Base-by-base conservation (phyloP, 1,284 basidiomycete genomes). In the Heterobasidion occidentale region DNA sequence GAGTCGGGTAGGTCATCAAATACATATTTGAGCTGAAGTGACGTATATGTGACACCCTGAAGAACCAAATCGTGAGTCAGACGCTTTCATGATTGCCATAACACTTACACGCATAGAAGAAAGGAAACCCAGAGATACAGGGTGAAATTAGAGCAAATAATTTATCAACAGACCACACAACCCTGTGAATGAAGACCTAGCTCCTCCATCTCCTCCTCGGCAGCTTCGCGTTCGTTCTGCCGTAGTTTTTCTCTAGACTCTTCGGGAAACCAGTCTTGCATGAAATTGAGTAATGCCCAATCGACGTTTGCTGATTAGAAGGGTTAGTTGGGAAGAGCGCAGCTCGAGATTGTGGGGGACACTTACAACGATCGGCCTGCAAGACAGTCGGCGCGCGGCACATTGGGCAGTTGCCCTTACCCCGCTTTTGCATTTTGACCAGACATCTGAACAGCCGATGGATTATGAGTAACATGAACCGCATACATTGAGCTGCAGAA, bases 361-460 rank as follows among this genome's bases (percentile, higher is more conserved):
- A 77, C 88, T 69, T 62, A 90, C 90, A 75, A 65, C 84, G 77
- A 67, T 92, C 80, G 9, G 93, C 93, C 17, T 76, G 72, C 36
- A 93, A 67, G 9, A 96, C 91, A 9, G 84, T 87, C 2, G 83
- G 80, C 1, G 86, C 77, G 33, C 93, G 79, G 68, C 95, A 98
- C 67, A 97, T 80, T 1, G 95, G 95, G 69, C 95, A 98, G 60
- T 88, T 77, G 11, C 76, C 81, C 63, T 89, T 84, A 0, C 86
- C 83, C 14, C 88, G 77, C 65, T 90, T 91, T 73, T 98, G 95
- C 83, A 98, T 89, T 74, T 98, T 97, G 51, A 94, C 92, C 15
- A 98, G 75, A 69, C 94, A 97, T 52, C 85, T 80, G 20, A 36
- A n/a, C n/a, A n/a, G n/a, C n/a, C n/a, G n/a, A n/a, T n/a, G n/a